These are phyloP conservation scores for Bipolaris gigantea DNA, from an alignment of 2,329 filamentous ascomycete species.

Conservation along the genomic window DNA sequence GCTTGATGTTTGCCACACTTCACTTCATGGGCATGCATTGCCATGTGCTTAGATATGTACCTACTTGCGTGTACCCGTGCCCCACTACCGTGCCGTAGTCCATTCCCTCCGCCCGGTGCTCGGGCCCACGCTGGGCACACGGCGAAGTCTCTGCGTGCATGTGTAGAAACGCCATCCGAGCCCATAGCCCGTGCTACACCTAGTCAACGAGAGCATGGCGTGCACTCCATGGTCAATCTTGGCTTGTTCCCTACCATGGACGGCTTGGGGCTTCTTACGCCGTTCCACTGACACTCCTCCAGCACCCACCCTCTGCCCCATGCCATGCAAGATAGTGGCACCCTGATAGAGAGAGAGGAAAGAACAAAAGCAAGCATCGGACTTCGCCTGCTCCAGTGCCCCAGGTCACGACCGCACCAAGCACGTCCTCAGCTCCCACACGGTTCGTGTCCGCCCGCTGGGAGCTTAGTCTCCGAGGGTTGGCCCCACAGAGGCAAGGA, in stretches of 20 bases:
- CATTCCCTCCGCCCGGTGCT: conserved; percentile 15
- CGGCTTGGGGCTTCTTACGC: background rate
- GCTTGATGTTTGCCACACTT: conserved; percentile 9
- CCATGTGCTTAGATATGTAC: background rate
- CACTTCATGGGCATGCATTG: conserved; percentile 10
- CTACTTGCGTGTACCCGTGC: background rate
- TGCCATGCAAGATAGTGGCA: background rate
- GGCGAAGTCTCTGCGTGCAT: conserved; percentile 17
- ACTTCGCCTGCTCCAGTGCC: conserved; percentile 31
- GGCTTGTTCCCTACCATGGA: background rate
- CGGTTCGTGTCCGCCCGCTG: conserved; percentile 3
- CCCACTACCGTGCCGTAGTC: conserved; percentile 8
- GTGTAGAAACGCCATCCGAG: background rate
- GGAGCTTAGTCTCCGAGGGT: conserved; percentile 18
- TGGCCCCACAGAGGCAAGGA: conserved; percentile 15
- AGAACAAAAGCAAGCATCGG: conserved; percentile 24
- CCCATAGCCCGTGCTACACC: background rate
- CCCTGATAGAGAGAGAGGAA: conserved; percentile 5
- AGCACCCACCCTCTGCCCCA: conserved; percentile 3
- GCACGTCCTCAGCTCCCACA: conserved; percentile 6
- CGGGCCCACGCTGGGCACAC: conserved; percentile 14
- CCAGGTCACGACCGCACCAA: conserved; percentile 5
- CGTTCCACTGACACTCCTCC: background rate
- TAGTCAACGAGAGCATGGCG: background rate
- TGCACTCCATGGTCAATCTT: conserved; percentile 3